Evolutionary conservation across 176 grass and related monocot species (phyloP), one percentile per base, ranked within the genome.

Genomic region (Urochloa ruziziensis): DNA sequence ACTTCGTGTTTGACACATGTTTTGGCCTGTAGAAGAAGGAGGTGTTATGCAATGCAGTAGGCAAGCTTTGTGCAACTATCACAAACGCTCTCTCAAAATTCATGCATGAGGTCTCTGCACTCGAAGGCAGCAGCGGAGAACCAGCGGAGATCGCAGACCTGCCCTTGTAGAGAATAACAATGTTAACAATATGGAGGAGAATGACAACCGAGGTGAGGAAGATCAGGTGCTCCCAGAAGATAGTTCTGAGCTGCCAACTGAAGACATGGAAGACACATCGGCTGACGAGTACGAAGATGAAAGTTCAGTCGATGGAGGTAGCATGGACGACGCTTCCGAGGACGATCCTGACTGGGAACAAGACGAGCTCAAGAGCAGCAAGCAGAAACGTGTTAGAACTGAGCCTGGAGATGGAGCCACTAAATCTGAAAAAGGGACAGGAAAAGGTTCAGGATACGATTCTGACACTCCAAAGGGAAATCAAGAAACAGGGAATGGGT

Each of bases 21-120:
- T 36, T 39, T 40, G 48, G n/a, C 34, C 30, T 64, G n/a, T 19
- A 75, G 59, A 83, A 75, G 58, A 75, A 75, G 59, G 70, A 83
- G 10, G 12, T 61, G 12, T 30, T 61, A 29, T 30, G 25, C 58
- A 61, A 61, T 61, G 58, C 58, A 14, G 58, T 29, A 29, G 58
- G 81, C 47, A 75, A 75, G 25, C 70, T 83, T 62, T 83, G 81
- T 83, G 59, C 81, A 30, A 83, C 43, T 39, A 83, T 83, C 59
- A 83, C 59, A 23, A 61, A 75, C 2, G 81, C 81, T 2, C 81
- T 75, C 33, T 62, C 81, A 1, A 75, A 64, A 32, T 83, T 83
- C 81, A 83, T 83, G 70, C 70, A 61, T 49, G 81, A 75, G 62
- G n/a, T 75, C 33, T 84, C 46, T 66, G 59, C 33, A 24, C 44